phyloP scores from a whole-genome alignment of 768 basidiomycete genomes.

The Tubosaeta sp. region DNA sequence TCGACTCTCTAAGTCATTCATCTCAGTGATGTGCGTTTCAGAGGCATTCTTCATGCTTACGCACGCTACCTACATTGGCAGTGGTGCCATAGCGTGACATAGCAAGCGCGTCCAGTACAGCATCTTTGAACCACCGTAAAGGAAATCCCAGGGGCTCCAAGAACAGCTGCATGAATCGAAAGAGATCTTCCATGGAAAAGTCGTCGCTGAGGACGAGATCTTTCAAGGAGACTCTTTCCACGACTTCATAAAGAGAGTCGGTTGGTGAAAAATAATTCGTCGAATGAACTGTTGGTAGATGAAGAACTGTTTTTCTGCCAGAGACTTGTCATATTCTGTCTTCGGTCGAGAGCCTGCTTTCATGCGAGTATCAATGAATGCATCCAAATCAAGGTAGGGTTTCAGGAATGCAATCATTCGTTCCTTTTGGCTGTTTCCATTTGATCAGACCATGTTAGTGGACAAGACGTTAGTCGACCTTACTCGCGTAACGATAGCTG shows the following conservation, averaged over 20 bases:
- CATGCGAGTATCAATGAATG: neutral
- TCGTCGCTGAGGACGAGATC: constrained; percentile 32
- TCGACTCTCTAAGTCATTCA: constrained; percentile 8
- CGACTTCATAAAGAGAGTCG: constrained; percentile 24
- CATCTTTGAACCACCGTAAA: constrained; percentile 27
- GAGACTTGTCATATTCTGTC: neutral
- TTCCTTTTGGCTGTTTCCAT: constrained; percentile 5
- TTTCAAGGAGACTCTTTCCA: constrained; percentile 30
- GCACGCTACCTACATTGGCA: constrained; percentile 7
- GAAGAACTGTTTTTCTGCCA: neutral
- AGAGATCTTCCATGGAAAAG: constrained; percentile 23
- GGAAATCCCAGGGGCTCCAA: constrained; percentile 8
- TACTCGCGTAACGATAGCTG: constrained; percentile 9
- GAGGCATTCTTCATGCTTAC: neutral
- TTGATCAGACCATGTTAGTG: neutral
- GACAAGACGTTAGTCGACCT: neutral
- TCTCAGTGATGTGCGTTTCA: neutral
- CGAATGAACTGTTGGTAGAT: constrained; percentile 24
- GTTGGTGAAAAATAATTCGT: constrained; percentile 29
- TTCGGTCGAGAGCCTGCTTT: neutral
- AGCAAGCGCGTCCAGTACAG: constrained; percentile 22
- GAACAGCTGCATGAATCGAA: constrained; percentile 8
- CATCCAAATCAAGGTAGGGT: constrained; percentile 1
- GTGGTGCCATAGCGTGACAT: constrained; percentile 6
- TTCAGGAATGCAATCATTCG: neutral